Evolutionary conservation across 208 protist species (phyloP).

Genomic region (Angomonas deanei): DNA sequence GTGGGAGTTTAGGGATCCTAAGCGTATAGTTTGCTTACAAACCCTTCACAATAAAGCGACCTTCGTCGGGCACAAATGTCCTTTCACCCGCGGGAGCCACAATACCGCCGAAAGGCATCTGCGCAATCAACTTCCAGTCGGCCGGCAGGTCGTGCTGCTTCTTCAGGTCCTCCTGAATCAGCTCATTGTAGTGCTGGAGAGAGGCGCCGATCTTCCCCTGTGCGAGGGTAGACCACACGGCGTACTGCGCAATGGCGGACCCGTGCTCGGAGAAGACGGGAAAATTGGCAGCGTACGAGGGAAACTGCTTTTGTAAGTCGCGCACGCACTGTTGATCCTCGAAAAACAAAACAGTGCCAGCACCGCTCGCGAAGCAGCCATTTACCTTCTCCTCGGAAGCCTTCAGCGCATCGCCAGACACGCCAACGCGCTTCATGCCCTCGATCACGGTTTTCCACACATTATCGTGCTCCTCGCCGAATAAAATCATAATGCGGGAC

Average conservation of each 20-base stretch:
- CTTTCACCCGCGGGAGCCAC: conserved; percentile 26
- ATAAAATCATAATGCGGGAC: conserved; percentile 44
- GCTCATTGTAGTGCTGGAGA: conserved; percentile 52
- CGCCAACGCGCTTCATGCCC: conserved; percentile 13
- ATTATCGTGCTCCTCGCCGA: conserved; percentile 43
- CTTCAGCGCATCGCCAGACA: conserved; percentile 17
- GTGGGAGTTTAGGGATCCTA: no score
- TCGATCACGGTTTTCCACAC: conserved; percentile 45
- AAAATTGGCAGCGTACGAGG: conserved; percentile 35
- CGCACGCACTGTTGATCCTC: conserved; percentile 34
- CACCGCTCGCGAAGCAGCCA: conserved; percentile 35
- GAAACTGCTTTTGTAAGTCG: conserved; percentile 32
- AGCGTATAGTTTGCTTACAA: conserved; percentile 17
- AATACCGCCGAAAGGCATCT: conserved; percentile 59
- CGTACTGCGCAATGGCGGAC: conserved; percentile 44
- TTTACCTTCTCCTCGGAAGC: conserved; percentile 31
- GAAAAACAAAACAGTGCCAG: conserved; percentile 56
- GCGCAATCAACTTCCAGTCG: conserved; percentile 39
- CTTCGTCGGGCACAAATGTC: conserved; percentile 28
- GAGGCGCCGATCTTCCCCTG: conserved; percentile 30
- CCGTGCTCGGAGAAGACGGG: conserved; percentile 37
- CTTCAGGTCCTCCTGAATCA: conserved; percentile 29
- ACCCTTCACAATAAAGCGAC: conserved; percentile 10
- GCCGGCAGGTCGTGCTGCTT: conserved; percentile 28
- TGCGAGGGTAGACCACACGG: conserved; percentile 48